Evolutionary conservation across 2,329 filamentous ascomycete species (phyloP), one percentile per base, ranked within the genome.

Genomic region (Nemania bipapillata): DNA sequence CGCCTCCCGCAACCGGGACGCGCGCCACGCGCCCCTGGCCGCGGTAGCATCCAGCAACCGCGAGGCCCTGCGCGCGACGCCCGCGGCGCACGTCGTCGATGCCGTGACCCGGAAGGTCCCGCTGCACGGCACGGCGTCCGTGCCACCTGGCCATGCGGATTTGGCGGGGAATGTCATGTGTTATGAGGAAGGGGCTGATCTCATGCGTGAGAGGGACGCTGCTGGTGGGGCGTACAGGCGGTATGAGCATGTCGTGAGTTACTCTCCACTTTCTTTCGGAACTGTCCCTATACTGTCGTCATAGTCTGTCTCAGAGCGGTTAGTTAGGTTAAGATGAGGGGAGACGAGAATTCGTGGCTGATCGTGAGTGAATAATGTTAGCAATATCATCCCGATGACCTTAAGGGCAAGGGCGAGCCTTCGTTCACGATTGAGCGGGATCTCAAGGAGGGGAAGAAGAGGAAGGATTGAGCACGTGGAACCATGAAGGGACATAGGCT

Each of bases 171-270:
- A 89, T 61, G 82, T 86, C 11, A 92, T 96, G 84, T 73, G 90
- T 30, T 97, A 97, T 75, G 84, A 93, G 75, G 94, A 97, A 76
- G 94, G 94, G n/a, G 86, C 90, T 1, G 93, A 97, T 76, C 84
- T 97, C 77, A 94, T 94, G 91, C 86, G 90, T 57, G 92, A 95
- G 75, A 80, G 82, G 0, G 88, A 91, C 69, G 87, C 88, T 2
- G 77, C 82, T 0, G 92, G 92, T 17, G 92, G 90, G n/a, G 85
- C 91, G 15, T 97, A 96, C 77, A 91, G 89, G 81, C 87, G 92
- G 54, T 95, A 89, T 83, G 87, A 90, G 3, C 89, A 89, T 57
- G 78, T 92, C 73, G 93, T 96, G 85, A 80, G 90, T 86, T 15
- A 8, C n/a, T n/a, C n/a, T n/a, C n/a, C n/a, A n/a, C n/a, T n/a